Evolutionary conservation across 768 basidiomycete species (phyloP), one percentile per base, ranked within the genome.

Genomic region (Daedaleopsis nitida): DNA sequence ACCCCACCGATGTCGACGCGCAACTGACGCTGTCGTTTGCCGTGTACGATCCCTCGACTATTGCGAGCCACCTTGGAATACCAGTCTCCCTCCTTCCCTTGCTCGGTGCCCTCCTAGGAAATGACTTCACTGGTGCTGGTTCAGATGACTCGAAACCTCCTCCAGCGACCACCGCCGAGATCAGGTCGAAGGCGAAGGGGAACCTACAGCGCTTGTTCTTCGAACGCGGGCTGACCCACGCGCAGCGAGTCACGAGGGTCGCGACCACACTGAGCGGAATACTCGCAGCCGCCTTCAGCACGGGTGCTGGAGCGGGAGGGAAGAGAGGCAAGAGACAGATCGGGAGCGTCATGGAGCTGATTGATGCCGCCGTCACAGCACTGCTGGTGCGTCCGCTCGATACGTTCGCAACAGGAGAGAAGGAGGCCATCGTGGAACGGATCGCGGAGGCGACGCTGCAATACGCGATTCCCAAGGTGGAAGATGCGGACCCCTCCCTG

Each of bases 51-150:
- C 91, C 92, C 0, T 69, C 78, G 3, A 66, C 72, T 0, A 80
- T 94, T 37, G 89, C 92, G 10, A 69, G 78, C 0, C 86, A 89
- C 67, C 73, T 94, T 2, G 80, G 85, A 50, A 75, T 94, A 13
- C 88, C 92, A 0, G 76, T 83, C 8, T 82, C 87, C 0, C 79
- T 94, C 42, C 83, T 94, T 34, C 92, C 92, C 1, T 80, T 94
- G 7, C 76, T 94, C 3, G 90, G 86, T 19, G 88, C 92, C 11
- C 75, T 94, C 17, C 83, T 92, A 5, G 92, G 92, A 52, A 93
- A 93, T 67, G 92, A 94, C 71, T 94, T 84, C 68, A 83, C 89
- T 0, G 81, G 80, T 52, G 79, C 69, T 11, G 43, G 58, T 0
- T 47, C 56, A 12, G 64, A 68, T 19, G 68, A 69, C 24, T 39